phyloP scores from a whole-genome alignment of 2,329 filamentous ascomycete species.

The Xylaria sp. region DNA sequence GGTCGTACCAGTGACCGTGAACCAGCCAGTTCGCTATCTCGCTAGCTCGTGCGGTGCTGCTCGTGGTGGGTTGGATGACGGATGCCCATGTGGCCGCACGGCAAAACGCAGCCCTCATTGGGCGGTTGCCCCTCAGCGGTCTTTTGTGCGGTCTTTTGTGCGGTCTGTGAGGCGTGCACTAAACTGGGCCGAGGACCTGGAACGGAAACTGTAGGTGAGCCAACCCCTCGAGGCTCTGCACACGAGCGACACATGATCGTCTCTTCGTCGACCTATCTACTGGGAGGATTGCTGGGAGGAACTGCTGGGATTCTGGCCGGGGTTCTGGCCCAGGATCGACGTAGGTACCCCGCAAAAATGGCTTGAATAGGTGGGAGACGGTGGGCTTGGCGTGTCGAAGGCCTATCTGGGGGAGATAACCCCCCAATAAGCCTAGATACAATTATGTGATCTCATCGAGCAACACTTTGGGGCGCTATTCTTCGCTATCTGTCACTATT shows the following conservation, averaged over 20 bases:
- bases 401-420: slow-evolving; percentile 23
- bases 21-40: not conserved
- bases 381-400: slow-evolving; percentile 32
- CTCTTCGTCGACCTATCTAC: slow-evolving; percentile 6
- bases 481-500: no score
- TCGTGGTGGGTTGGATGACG: not conserved
- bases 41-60: not conserved
- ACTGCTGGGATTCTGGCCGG: no score
- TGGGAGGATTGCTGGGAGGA: not conserved
- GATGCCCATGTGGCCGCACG: slow-evolving; percentile 14
- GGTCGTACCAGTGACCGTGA: no score
- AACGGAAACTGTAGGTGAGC: slow-evolving; percentile 1
- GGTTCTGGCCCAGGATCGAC: no score
- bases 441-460: slow-evolving; percentile 42
- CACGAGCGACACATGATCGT: slow-evolving; percentile 10
- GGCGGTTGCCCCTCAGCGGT: not conserved
- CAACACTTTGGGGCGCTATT: slow-evolving; percentile 32
- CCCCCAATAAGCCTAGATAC: not conserved
- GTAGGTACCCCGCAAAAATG: slow-evolving; percentile 25
- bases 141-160: no score
- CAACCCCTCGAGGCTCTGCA: not conserved
- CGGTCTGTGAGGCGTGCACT: not conserved
- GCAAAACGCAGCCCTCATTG: slow-evolving; percentile 13
- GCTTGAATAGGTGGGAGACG: not conserved
- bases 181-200: not conserved